Conservation (phyloP, 2,329 filamentous ascomycete genomes). For the Pseudocercospora cruenta region DNA sequence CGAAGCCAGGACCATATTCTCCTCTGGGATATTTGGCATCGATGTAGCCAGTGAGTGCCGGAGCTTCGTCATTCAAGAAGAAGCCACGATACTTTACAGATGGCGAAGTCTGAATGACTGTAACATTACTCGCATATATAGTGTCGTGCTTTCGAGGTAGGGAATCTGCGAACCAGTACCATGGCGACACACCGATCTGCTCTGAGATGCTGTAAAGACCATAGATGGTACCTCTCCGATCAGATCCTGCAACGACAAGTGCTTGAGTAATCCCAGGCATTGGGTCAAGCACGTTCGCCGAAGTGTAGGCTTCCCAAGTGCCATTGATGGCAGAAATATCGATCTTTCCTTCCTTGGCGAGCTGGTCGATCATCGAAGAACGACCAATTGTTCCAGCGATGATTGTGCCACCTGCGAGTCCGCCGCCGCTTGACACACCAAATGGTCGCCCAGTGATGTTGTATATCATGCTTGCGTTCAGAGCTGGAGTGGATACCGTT, state of each 20-base stretch:
- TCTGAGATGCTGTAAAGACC: neutral
- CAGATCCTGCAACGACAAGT: neutral
- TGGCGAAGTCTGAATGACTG: neutral
- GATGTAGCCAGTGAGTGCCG: conserved; percentile 55
- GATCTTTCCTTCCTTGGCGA: neutral
- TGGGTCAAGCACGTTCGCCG: neutral
- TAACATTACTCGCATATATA: neutral
- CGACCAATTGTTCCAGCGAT: neutral
- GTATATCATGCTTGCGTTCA: neutral
- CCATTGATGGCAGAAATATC: neutral
- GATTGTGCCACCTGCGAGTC: neutral
- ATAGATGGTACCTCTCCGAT: neutral
- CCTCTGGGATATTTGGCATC: conserved; percentile 54
- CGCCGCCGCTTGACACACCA: neutral
- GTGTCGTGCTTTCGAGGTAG: neutral
- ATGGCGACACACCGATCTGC: neutral
- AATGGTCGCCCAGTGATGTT: neutral
- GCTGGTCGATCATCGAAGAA: neutral
- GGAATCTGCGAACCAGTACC: neutral
- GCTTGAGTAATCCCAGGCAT: neutral
- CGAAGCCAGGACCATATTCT: conserved; percentile 32
- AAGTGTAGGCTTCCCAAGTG: neutral
- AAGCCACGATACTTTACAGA: neutral
- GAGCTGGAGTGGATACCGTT: neutral
- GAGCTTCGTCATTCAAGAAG: neutral